phyloP scores from a whole-genome alignment of 768 basidiomycete species.

The Boletus sensibilis region DNA sequence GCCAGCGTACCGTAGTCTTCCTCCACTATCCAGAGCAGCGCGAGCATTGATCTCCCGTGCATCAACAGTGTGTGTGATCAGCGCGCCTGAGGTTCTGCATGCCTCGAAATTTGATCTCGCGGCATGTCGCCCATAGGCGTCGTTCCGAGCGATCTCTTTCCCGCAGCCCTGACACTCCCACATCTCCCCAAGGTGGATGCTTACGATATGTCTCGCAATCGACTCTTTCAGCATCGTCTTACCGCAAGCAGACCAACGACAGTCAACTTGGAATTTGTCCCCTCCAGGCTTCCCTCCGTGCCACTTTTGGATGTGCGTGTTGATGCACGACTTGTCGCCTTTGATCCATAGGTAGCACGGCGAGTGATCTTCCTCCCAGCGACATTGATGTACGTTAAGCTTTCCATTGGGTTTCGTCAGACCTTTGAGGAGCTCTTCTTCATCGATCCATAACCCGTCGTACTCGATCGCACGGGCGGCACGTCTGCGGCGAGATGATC shows the following conservation, averaged over 20 bases:
- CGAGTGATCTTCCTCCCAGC: conserved; percentile 6
- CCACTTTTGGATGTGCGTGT: conserved; percentile 18
- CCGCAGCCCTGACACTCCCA: conserved; percentile 19
- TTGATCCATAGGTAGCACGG: conserved; percentile 18
- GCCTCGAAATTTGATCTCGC: not conserved
- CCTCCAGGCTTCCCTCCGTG: conserved; percentile 9
- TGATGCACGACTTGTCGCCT: conserved; percentile 16
- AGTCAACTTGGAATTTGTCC: conserved; percentile 8
- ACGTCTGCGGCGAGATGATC: not conserved
- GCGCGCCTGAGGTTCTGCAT: conserved; percentile 7
- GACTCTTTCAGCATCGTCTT: conserved; percentile 26
- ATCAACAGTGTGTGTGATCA: conserved; percentile 9
- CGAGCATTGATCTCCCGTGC: conserved; percentile 1
- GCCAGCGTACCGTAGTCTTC: not conserved
- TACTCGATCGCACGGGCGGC: conserved; percentile 4
- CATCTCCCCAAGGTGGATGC: conserved; percentile 16
- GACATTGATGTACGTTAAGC: conserved; percentile 10
- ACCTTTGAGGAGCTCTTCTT: conserved; percentile 9
- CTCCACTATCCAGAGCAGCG: conserved; percentile 5
- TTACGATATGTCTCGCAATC: conserved; percentile 16
- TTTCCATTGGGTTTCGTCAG: not conserved
- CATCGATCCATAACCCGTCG: conserved; percentile 10
- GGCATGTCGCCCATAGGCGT: conserved; percentile 9
- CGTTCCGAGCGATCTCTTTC: conserved; percentile 9
- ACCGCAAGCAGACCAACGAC: conserved; percentile 16